Evolutionary conservation across 108 stramenopile genomes (phyloP).

Genomic region (Parietichytrium sp.): DNA sequence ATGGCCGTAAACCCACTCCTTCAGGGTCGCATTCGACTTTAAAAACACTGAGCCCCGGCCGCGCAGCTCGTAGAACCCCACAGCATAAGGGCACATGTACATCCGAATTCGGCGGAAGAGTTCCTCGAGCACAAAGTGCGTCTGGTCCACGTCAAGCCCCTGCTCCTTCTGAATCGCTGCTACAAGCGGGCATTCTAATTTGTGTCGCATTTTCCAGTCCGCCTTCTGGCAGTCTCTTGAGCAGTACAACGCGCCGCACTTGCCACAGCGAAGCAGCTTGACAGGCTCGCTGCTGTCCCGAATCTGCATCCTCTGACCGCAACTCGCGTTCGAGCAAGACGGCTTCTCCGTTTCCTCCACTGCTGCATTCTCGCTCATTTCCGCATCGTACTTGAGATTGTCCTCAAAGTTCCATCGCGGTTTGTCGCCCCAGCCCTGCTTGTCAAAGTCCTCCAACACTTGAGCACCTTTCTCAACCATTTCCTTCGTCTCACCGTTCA

Average conservation of each 20-base stretch:
- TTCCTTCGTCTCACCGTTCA: background rate
- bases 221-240: background rate
- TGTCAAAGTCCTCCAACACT: background rate
- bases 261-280: background rate
- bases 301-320: too few species aligned
- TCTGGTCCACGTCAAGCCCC: background rate
- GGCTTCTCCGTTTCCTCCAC: too few species aligned
- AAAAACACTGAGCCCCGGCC: conserved; percentile 4
- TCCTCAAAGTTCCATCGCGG: conserved; percentile 28
- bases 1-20: background rate
- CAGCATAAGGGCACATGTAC: conserved; percentile 34
- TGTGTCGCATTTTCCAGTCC: conserved; percentile 19
- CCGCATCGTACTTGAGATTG: conserved; percentile 4
- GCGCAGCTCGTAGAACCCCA: background rate
- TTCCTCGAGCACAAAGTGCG: background rate
- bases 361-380: too few species aligned
- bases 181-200: background rate
- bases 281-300: too few species aligned
- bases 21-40: background rate
- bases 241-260: conserved; percentile 2
- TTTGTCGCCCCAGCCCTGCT: background rate
- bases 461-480: background rate
- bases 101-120: background rate
- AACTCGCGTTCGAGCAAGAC: too few species aligned
- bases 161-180: background rate